Base-by-base conservation (phyloP, 192 early-diverging fungal species). In the Neocallimastix lanati region DNA sequence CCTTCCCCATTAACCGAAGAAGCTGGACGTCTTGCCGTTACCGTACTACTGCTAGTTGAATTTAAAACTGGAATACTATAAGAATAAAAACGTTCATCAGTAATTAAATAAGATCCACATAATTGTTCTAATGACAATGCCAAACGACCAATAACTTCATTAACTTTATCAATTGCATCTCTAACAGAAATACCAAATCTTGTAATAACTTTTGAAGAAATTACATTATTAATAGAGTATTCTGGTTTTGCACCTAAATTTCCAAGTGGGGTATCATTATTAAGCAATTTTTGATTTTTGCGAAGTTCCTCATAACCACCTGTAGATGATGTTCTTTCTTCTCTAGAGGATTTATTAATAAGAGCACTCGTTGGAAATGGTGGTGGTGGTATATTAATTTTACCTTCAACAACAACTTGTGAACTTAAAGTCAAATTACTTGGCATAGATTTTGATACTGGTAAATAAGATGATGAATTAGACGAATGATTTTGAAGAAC, bases 121-220 rank as follows among this genome's bases (percentile, higher is more conserved):
- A 18, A 50, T 50, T 50, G 40, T 50, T 93, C 92, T 28, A 93
- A 84, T 12, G 90, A 86, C 16, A 90, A 76, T 6, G 89, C 82
- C 12, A 91, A 87, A 77, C 86, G 88, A 28, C 88, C 90, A 27
- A 93, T 82, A 29, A 89, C 86, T 37, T 89, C 90, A 38, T 91
- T 91, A 76, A 93, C 85, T 33, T 88, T 84, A n/a, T 93, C 91
- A 78, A 93, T 83, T 13, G 85, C 85, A 76, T 93, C 93, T 58
- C 88, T 81, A 80, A 92, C 87, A n/a, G 88, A 88, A 14, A 82
- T 85, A n/a, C 88, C 88, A 83, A 89, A 90, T 15, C 93, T 85
- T 27, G 85, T 85, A 76, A 90, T 79, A 30, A 90, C 79, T 28
- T 78, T 50, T 50, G 40, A 50, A 50, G 40, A 50, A 16, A 50